Base-by-base conservation (phyloP, 2,329 filamentous ascomycete genomes). In the Coniochaeta sp. region DNA sequence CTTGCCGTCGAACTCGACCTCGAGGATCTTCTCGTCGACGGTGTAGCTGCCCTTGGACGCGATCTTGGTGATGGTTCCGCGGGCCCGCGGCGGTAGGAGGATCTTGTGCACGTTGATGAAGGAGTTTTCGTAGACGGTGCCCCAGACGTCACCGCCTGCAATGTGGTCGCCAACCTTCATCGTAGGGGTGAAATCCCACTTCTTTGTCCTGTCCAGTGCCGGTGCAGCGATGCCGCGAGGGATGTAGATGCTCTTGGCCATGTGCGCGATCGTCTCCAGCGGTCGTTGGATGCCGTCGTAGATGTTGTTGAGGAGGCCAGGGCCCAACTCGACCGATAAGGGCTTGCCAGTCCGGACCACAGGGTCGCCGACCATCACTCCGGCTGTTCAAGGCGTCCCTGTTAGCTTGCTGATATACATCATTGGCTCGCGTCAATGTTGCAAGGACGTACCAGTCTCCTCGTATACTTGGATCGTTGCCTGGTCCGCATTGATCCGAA, bases 271-370 rank as follows among this genome's bases (percentile, higher is more conserved):
- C 66, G 85, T 87, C 77, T 89, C 89, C 69, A 99, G 87, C 57
- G 95, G 95, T 73, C 95, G 89, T 77, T 99, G 95, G 71, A 99
- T 99, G 80, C 95, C 95, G 75, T 99, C 95, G 82, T 98, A 99
- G 76, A 99, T 99, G 67, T 95, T 97, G 79, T 98, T 93, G 85
- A 99, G 91, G 75, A 99, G 81, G 73, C 95, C 95, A 65, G 95
- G 95, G 57, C 95, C 95, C 55, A 99, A 89, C 77, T 99, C 95
- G 77, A 99, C 95, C 61, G 95, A 97, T 60, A 99, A 82, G 65
- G 95, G 95, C 83, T 98, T 97, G 75, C 92, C 91, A 61, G 93
- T 97, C 71, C 93, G 86, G 63, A 79, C 71, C 67, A 99, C 95
- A 57, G 95, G 95, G 73, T 99, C 95, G 72, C 95, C 95, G 66